A percentile compares a stretch with the other conserved stretches of the same genome.
Conservation (phyloP, 2,329 filamentous ascomycete genomes). For the Endothia cerciana region DNA sequence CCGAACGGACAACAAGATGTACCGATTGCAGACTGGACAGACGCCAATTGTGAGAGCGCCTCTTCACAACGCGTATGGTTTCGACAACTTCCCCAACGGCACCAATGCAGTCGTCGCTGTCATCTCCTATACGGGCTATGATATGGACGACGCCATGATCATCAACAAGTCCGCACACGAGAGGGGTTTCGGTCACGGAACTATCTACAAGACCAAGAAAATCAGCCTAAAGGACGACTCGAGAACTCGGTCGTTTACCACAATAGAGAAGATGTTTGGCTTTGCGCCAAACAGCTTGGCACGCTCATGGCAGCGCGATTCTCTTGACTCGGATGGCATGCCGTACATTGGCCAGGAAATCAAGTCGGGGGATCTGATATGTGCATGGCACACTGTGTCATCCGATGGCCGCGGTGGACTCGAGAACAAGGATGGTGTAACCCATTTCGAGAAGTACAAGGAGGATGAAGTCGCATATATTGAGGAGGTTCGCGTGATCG, state of each 20-base stretch:
- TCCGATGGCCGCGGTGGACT: constrained; percentile 78
- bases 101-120: constrained; percentile 95
- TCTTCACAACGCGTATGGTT: constrained; percentile 91
- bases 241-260: constrained; percentile 66
- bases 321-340: constrained; percentile 85
- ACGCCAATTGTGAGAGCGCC: constrained; percentile 91
- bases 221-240: constrained; percentile 82
- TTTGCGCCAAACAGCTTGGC: constrained; percentile 80
- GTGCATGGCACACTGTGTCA: constrained; percentile 86
- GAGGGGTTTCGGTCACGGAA: constrained; percentile 91
- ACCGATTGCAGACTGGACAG: constrained; percentile 92
- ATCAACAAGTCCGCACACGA: constrained; percentile 97
- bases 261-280: constrained; percentile 82
- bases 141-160: constrained; percentile 99
- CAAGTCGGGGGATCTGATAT: constrained; percentile 80
- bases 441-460: constrained; percentile 92
- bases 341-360: constrained; percentile 80
- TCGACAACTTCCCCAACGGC: constrained; percentile 98
- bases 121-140: constrained; percentile 97
- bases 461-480: constrained; percentile 86
- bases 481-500: constrained; percentile 90
- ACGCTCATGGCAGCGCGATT: constrained; percentile 69
- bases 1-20: constrained; percentile 96
- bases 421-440: constrained; percentile 83
- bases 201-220: constrained; percentile 97